Evolutionary conservation across 306 rosid genomes (phyloP), one percentile per base, ranked within the genome.

Genomic region (Lathyrus aphaca): DNA sequence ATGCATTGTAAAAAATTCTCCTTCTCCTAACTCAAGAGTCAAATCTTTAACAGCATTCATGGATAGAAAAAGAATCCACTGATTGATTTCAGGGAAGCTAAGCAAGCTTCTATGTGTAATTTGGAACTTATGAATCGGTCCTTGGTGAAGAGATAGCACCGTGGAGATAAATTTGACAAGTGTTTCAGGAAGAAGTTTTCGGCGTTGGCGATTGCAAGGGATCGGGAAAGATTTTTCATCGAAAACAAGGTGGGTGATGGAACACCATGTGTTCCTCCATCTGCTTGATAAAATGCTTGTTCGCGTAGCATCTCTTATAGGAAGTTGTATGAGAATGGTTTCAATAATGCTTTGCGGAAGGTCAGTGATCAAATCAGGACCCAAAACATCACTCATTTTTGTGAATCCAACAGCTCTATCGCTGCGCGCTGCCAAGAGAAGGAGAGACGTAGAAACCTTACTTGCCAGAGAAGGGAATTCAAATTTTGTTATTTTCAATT

Each of bases 111-210:
- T 54, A 73, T 83, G 81, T 1, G 71, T 72, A 5, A 94, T 80
- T 79, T 88, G 88, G 66, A 94, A 94, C 91, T 84, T 88, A 80
- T 88, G 98, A 68, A 94, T 83, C 12, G 97, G 92, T 14, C 98
- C 97, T 77, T 85, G 83, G 72, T 94, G 98, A 81, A 94, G 96
- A 80, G 88, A 84, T 13, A 94, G 82, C 71, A 86, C 74, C 58
- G 75, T 78, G 29, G 90, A 85, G 29, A 90, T 77, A 48, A 94
- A 94, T 58, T 90, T 82, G 4, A 81, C 46, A 45, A 94, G 74
- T 46, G 46, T 77, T 53, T 77, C 81, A 49, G 81, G 84, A 3
- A 71, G 66, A 56, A 48, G 32, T 19, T 37, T 60, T 66, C 75
- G 73, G 23, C 86, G 91, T 56, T 73, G 23, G 7, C 5, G 0